Evolutionary conservation across 2,329 filamentous ascomycete genomes (phyloP).

Genomic region (Penicillium sp.): DNA sequence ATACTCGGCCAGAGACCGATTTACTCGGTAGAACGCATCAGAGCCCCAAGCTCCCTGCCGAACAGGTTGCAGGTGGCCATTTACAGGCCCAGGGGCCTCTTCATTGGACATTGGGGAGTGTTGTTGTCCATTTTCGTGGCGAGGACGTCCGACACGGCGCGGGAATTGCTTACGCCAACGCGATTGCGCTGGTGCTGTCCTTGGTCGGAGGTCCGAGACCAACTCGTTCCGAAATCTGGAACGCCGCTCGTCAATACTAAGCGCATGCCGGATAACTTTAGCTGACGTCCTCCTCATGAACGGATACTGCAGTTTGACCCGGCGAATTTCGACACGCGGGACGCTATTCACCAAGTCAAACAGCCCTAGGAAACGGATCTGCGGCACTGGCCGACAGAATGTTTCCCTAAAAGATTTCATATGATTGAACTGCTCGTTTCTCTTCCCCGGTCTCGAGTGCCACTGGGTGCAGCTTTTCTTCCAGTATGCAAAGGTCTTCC

Average conservation of each 20-base stretch:
- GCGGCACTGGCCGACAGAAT: slow-evolving; percentile 71
- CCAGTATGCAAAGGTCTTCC: slow-evolving; percentile 57
- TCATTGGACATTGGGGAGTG: no score
- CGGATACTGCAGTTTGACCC: slow-evolving; percentile 68
- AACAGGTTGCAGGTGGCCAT: no score
- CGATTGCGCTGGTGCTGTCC: no score
- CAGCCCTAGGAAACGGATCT: slow-evolving; percentile 73
- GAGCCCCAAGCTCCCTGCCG: no score
- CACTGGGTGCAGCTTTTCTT: slow-evolving; percentile 33
- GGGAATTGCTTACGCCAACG: no score
- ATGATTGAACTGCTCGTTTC: slow-evolving; percentile 61
- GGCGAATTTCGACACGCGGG: slow-evolving; percentile 77
- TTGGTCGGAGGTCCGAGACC: no score
- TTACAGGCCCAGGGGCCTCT: no score
- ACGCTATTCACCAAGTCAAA: slow-evolving; percentile 84
- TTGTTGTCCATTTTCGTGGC: no score
- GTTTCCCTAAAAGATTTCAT: slow-evolving; percentile 80
- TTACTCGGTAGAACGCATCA: no score
- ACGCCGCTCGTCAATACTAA: slow-evolving; percentile 54
- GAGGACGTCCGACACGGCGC: no score
- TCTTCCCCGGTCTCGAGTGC: slow-evolving; percentile 30
- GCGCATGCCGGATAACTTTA: slow-evolving; percentile 57
- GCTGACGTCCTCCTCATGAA: slow-evolving; percentile 50
- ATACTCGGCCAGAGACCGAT: no score
- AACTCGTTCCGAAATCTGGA: no score